These are phyloP conservation scores for Quercus lobata DNA, from an alignment of 331 rosid species.

Conservation along the genomic window DNA sequence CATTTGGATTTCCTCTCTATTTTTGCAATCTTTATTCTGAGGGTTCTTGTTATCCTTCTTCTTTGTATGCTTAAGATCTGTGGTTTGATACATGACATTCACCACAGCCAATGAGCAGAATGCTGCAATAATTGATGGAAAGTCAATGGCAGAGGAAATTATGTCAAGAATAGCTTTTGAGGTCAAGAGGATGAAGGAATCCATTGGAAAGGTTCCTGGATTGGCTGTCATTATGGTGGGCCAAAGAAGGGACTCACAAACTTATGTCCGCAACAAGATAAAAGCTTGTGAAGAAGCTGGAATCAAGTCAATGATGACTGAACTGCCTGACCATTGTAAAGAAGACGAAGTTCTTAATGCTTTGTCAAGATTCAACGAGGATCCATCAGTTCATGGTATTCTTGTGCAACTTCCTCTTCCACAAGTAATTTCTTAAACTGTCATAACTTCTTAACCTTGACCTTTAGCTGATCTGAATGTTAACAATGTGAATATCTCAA, in stretches of 20 bases:
- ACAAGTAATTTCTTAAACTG: constrained; percentile 26
- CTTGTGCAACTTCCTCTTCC: constrained; percentile 64
- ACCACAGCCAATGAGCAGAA: constrained; percentile 17
- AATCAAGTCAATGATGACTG: constrained; percentile 27
- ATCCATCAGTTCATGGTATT: constrained; percentile 44
- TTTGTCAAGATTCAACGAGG: constrained; percentile 37
- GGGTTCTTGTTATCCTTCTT: background rate
- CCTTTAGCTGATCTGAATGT: background rate
- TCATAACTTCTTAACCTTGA: background rate
- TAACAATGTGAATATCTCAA: background rate
- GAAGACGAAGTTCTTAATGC: constrained; percentile 37
- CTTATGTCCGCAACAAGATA: constrained; percentile 39
- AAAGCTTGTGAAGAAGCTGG: constrained; percentile 57
- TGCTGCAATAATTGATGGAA: constrained; percentile 44
- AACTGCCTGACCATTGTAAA: constrained; percentile 35
- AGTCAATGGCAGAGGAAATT: constrained; percentile 31
- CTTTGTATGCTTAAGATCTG: background rate
- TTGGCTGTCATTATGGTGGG: constrained; percentile 51
- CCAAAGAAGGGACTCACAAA: constrained; percentile 48
- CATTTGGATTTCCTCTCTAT: background rate
- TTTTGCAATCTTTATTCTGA: background rate
- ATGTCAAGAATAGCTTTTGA: constrained; percentile 31
- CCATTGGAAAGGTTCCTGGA: constrained; percentile 45
- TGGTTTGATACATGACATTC: background rate
- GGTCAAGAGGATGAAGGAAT: constrained; percentile 38